Percentiles rank a stretch among this genome's conserved stretches.
phyloP scores from a whole-genome alignment of 768 basidiomycete genomes.

The Lanmaoa pseudosensibilis region DNA sequence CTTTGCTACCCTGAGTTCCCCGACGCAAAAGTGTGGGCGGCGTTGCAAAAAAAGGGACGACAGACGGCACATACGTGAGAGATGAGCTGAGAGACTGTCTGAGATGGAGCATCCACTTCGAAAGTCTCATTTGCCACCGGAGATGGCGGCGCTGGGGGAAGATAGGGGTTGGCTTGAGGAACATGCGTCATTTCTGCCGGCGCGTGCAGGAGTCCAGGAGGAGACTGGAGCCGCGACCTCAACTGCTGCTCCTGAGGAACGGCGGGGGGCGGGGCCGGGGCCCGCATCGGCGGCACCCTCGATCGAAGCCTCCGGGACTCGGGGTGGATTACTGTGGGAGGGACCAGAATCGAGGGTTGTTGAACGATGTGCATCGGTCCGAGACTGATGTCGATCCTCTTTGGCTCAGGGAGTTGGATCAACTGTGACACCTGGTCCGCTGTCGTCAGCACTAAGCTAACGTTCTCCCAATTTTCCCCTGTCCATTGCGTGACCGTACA shows the following conservation, averaged over 20 bases:
- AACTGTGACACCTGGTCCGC: slow-evolving; percentile 18
- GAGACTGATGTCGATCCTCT: slow-evolving; percentile 17
- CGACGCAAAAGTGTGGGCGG: background rate
- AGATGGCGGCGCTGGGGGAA: background rate
- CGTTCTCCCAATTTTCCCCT: slow-evolving; percentile 33
- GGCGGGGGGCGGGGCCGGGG: no score
- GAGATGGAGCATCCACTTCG: background rate
- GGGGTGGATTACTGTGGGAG: background rate
- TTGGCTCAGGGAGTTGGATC: slow-evolving; percentile 24
- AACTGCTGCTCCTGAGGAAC: no score
- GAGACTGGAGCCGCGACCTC: no score
- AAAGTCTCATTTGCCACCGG: background rate
- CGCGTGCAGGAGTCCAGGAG: background rate
- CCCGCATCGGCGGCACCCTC: no score
- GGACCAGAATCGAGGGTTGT: background rate
- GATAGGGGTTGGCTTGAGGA: no score
- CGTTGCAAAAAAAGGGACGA: background rate
- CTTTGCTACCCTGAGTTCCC: slow-evolving; percentile 13
- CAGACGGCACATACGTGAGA: slow-evolving; percentile 2
- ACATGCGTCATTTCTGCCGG: no score
- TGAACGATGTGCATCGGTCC: background rate
- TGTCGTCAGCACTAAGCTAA: slow-evolving; percentile 28
- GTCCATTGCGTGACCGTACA: slow-evolving; percentile 31
- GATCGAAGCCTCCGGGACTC: no score
- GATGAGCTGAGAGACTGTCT: slow-evolving; percentile 13